A percentile compares a stretch with the other conserved stretches of the same genome.
These are phyloP conservation scores for Trichoderma asperelloides DNA, from an alignment of 495 filamentous ascomycete species.

Conservation along the genomic window DNA sequence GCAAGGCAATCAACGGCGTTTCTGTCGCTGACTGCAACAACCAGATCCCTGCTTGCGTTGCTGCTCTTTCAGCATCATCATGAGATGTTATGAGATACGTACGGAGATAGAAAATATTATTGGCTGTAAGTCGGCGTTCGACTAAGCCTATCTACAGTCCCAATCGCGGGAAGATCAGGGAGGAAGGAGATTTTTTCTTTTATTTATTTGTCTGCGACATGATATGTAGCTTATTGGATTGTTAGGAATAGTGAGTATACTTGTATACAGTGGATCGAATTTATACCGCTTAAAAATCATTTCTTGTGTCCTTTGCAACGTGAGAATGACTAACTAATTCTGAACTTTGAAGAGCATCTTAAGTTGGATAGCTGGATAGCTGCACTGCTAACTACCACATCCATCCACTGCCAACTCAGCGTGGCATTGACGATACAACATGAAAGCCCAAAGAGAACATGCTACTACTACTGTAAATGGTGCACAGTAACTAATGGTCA, in stretches of 20 bases:
- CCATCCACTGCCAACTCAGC: too few species aligned
- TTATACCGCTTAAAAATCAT: not conserved
- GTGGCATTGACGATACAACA: too few species aligned
- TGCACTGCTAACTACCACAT: too few species aligned
- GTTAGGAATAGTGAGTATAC: slow-evolving; percentile 8
- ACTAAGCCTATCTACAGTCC: not conserved
- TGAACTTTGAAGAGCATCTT: too few species aligned
- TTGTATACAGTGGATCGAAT: slow-evolving; percentile 7
- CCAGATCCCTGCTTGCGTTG: slow-evolving; percentile 26
- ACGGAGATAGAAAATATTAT: not conserved
- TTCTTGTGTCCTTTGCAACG: not conserved
- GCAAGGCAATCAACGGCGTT: slow-evolving; percentile 21
- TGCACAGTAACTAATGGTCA: not conserved
- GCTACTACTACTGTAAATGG: not conserved
- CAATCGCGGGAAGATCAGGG: not conserved
- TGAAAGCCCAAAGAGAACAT: too few species aligned
- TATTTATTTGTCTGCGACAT: slow-evolving; percentile 5
- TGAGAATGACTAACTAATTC: not conserved
- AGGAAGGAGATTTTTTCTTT: slow-evolving; percentile 2
- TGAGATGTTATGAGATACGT: not conserved
- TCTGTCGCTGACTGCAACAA: slow-evolving; percentile 34
- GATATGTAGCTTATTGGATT: slow-evolving; percentile 8
- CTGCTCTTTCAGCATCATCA: slow-evolving; percentile 12
- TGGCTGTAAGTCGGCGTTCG: not conserved
- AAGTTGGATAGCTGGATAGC: too few species aligned